These are phyloP conservation scores for Aureobasidium zeae DNA, from an alignment of 2,329 filamentous ascomycete species.

Conservation along the genomic window DNA sequence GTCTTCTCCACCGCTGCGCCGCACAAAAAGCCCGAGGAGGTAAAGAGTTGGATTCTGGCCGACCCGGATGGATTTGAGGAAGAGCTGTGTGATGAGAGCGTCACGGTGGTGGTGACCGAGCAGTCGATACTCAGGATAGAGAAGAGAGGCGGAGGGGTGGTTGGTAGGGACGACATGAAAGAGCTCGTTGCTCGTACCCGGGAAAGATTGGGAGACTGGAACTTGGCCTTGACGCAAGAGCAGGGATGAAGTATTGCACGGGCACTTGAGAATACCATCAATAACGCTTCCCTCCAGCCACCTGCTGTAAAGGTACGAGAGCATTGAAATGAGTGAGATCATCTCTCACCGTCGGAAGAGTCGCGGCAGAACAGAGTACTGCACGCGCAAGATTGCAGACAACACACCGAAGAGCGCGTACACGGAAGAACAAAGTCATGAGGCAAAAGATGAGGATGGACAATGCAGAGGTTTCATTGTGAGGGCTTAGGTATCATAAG, in stretches of 20 bases:
- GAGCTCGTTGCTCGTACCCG: conserved; percentile 49
- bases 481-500: conserved; percentile 11
- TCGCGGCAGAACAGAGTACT: too few relatives aligned
- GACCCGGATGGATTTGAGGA: conserved; percentile 92
- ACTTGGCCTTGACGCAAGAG: conserved; percentile 15
- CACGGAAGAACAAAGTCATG: not conserved
- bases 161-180: conserved; percentile 55
- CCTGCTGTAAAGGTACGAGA: too few relatives aligned
- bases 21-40: conserved; percentile 37
- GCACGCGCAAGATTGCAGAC: too few relatives aligned
- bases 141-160: conserved; percentile 68
- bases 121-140: conserved; percentile 58
- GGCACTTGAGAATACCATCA: too few relatives aligned
- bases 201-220: conserved; percentile 55
- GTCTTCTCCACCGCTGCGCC: conserved; percentile 57
- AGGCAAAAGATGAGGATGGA: too few relatives aligned
- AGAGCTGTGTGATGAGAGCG: conserved; percentile 67
- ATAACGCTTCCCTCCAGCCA: too few relatives aligned
- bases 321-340: too few relatives aligned
- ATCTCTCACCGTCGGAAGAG: too few relatives aligned
- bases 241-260: conserved; percentile 5
- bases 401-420: too few relatives aligned
- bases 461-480: conserved; percentile 6
- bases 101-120: conserved; percentile 70
- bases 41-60: conserved; percentile 59